These are phyloP conservation scores for Geosmithia putterillii DNA, from an alignment of 2,329 filamentous ascomycete species.

Conservation along the genomic window DNA sequence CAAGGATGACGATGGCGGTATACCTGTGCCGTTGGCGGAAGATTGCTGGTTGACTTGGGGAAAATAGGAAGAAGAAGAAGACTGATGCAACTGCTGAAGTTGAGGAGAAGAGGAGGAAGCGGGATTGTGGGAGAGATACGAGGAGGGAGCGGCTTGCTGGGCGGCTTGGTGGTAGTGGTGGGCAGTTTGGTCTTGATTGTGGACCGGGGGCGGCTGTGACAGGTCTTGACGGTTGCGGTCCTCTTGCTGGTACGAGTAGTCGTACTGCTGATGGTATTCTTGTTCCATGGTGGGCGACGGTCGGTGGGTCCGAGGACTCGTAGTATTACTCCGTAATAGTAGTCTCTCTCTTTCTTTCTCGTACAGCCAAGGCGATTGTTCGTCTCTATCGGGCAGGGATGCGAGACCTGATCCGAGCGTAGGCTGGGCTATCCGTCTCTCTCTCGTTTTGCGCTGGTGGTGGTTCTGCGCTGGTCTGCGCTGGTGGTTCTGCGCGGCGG, in stretches of 20 bases:
- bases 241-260: background rate
- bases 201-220: conserved; percentile 1
- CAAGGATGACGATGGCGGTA: background rate
- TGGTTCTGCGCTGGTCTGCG: background rate
- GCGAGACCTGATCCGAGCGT: background rate
- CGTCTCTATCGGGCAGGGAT: background rate
- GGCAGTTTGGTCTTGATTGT: too few relatives aligned
- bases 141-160: background rate
- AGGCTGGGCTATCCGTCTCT: too few relatives aligned
- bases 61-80: too few relatives aligned
- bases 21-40: background rate
- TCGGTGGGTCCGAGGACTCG: background rate
- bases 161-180: conserved; percentile 4
- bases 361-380: too few relatives aligned
- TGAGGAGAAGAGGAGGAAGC: too few relatives aligned
- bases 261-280: background rate
- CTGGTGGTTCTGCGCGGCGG: background rate
- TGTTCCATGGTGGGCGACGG: background rate
- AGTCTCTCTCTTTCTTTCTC: too few relatives aligned
- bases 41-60: background rate
- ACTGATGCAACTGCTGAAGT: conserved; percentile 4
- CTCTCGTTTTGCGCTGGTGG: too few relatives aligned
- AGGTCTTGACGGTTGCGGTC: conserved; percentile 6
- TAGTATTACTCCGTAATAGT: background rate
- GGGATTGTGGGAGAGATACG: conserved; percentile 2